Conservation (phyloP, 2,329 filamentous ascomycete genomes). For the Lasiodiplodia citricola region DNA sequence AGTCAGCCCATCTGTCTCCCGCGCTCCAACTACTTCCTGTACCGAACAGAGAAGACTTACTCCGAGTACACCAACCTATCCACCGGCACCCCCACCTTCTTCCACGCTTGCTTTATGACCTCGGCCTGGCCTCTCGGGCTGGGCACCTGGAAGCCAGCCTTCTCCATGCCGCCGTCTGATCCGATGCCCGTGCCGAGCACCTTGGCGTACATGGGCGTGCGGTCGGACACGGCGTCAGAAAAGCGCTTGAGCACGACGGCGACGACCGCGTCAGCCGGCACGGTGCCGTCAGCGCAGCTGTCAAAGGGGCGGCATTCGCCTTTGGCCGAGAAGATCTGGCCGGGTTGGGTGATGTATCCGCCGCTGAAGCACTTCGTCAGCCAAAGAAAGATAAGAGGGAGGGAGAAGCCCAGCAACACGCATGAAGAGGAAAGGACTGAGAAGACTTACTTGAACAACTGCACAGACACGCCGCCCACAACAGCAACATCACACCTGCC, state of each 20-base stretch:
- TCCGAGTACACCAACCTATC: background rate
- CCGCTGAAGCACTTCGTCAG: background rate
- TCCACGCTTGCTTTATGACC: background rate
- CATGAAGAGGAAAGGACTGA: too few relatives aligned
- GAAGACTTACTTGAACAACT: too few relatives aligned
- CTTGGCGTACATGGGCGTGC: slow-evolving; percentile 26
- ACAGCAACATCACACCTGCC: background rate
- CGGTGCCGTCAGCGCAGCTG: background rate
- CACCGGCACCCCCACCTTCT: background rate
- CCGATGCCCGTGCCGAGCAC: background rate
- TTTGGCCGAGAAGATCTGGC: background rate
- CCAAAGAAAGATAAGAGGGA: too few relatives aligned
- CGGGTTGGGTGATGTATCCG: background rate
- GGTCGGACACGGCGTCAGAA: slow-evolving; percentile 45
- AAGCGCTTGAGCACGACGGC: slow-evolving; percentile 37
- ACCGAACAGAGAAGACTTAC: too few relatives aligned
- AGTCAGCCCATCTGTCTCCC: too few relatives aligned
- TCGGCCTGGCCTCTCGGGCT: background rate
- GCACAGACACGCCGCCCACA: background rate
- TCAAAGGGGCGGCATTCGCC: background rate
- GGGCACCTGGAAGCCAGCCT: background rate
- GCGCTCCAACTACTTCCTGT: too few relatives aligned
- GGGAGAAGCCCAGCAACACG: too few relatives aligned
- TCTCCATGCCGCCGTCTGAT: background rate
- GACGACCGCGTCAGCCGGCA: background rate